phyloP scores from a whole-genome alignment of 148 eudicot genomes.

The Cornus florida region DNA sequence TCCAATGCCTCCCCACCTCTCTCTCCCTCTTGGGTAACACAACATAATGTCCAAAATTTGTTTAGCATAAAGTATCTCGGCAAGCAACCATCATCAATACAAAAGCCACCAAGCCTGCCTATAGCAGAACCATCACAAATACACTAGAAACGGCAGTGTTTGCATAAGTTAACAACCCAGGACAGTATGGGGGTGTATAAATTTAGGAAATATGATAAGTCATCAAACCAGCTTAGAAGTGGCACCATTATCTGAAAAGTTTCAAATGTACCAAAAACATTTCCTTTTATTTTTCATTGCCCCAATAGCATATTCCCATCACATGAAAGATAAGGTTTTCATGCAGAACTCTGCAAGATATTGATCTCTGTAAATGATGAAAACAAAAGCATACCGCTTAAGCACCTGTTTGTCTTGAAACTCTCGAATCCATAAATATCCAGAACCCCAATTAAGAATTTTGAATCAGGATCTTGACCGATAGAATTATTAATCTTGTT shows the following conservation, averaged over 20 bases:
- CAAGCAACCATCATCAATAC: background rate
- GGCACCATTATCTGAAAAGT: background rate
- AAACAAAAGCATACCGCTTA: conserved; percentile 96
- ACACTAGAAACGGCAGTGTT: background rate
- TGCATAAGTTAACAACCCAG: background rate
- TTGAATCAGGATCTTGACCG: conserved; percentile 91
- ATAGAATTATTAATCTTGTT: conserved; percentile 94
- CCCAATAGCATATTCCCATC: background rate
- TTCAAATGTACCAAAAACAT: background rate
- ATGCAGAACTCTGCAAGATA: conserved; percentile 28
- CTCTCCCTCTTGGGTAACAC: no score
- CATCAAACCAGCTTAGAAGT: background rate
- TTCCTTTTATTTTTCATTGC: no score
- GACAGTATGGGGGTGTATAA: background rate
- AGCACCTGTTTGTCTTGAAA: conserved; percentile 99
- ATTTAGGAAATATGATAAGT: background rate
- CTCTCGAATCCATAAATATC: conserved; percentile 98
- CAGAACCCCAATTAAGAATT: conserved; percentile 78
- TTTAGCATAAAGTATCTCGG: background rate
- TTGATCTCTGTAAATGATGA: conserved; percentile 34
- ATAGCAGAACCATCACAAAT: background rate
- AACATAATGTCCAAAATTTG: no score
- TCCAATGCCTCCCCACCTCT: no score
- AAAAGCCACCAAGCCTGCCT: background rate
- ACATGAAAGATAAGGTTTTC: conserved; percentile 5